These are phyloP conservation scores for Pseudogymnoascus sp. DNA, from an alignment of 2,329 filamentous ascomycete species.

Conservation along the genomic window DNA sequence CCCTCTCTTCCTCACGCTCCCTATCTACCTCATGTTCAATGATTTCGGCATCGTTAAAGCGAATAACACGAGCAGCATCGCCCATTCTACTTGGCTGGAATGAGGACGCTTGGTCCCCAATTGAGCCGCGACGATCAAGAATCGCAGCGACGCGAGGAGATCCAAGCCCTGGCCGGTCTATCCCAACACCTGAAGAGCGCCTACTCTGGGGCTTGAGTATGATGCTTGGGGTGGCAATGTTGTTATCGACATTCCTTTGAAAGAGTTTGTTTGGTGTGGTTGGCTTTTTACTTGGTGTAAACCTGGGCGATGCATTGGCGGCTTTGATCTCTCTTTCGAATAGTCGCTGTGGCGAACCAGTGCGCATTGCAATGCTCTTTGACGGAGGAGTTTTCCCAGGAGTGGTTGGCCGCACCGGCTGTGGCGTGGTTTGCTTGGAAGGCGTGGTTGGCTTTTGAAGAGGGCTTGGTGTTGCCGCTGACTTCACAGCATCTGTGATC, in stretches of 20 bases:
- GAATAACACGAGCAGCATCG: slow-evolving; percentile 39
- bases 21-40: slow-evolving; percentile 57
- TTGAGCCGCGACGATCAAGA: slow-evolving; percentile 63
- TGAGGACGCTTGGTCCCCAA: slow-evolving; percentile 56
- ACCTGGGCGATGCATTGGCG: slow-evolving; percentile 23
- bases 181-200: slow-evolving; percentile 59
- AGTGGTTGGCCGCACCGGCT: slow-evolving; percentile 37
- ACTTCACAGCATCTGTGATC: slow-evolving; percentile 19
- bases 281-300: slow-evolving; percentile 30
- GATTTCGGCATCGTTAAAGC: slow-evolving; percentile 58
- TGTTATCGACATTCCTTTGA: slow-evolving; percentile 45
- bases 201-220: slow-evolving; percentile 55
- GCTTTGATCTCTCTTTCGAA: slow-evolving; percentile 34
- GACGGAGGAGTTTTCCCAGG: slow-evolving; percentile 44
- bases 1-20: slow-evolving; percentile 54
- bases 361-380: slow-evolving; percentile 39
- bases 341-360: slow-evolving; percentile 43
- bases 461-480: slow-evolving; percentile 20
- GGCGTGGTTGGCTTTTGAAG: slow-evolving; percentile 33
- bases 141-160: slow-evolving; percentile 67
- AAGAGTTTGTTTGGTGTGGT: slow-evolving; percentile 42
- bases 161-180: slow-evolving; percentile 63
- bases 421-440: slow-evolving; percentile 37
- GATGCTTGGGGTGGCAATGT: slow-evolving; percentile 54
- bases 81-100: slow-evolving; percentile 48